Base-by-base conservation (phyloP, 2,329 filamentous ascomycete genomes). In the Claviceps citrina region DNA sequence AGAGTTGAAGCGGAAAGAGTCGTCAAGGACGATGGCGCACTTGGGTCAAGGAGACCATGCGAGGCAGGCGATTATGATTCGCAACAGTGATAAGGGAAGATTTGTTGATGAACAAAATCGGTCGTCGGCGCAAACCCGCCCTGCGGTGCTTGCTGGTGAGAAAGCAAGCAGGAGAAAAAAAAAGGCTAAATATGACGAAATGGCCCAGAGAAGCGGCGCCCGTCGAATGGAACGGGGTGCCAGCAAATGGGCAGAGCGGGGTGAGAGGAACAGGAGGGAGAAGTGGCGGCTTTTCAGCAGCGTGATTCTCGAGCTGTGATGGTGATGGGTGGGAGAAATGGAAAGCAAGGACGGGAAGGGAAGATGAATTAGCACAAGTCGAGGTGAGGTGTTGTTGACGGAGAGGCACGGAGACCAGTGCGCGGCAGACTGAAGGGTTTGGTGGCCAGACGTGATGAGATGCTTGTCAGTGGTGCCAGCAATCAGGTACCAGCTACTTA, bases 1-100 rank as follows among this genome's bases (percentile, higher is more conserved):
- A 52, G 46, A 44, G 44, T n/a, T 50, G 48, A 46, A 49, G 48
- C 48, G 50, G 46, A 51, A n/a, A 54, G 48, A 48, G 50, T 42
- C 43, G 43, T 44, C 43, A 12, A 38, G 36, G 51, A 53, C 48
- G 52, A 47, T 43, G 38, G 43, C 48, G 49, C 49, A 47, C 49
- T 49, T 49, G 44, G 42, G 45, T 34, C 5, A 46, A 41, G 45
- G 45, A 41, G 46, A 44, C 51, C 56, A 57, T 57, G 49, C 54
- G 52, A 33, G 43, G 33, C 43, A 26, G 40, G 30, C 39, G 15
- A 18, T 24, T 22, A 30, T 25, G 22, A 25, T 35, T 22, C 18
- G 31, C 27, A 27, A 19, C 24, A 26, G 30, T 20, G 22, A 50
- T 43, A 44, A 44, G 38, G 40, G 44, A 25, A 8, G 10, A 24